A percentile compares a stretch with the other conserved stretches of the same genome.
Conservation (phyloP, 1,139 yeast species). For the Geotrichum europaeum region DNA sequence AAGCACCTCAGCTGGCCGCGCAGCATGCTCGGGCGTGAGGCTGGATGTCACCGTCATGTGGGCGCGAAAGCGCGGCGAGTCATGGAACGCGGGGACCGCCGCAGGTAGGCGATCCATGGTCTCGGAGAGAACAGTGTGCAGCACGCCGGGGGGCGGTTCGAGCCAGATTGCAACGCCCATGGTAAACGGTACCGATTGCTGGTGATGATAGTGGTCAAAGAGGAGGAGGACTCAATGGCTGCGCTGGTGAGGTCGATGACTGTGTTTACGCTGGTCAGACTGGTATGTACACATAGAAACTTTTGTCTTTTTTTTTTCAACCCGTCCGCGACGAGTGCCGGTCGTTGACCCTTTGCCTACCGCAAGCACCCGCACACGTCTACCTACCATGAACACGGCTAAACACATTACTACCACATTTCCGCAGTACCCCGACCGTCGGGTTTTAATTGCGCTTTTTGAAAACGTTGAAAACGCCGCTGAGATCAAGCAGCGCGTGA, state of each 20-base stretch:
- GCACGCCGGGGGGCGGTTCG: background rate
- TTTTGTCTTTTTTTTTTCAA: background rate
- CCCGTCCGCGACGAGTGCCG: background rate
- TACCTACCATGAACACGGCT: slow-evolving; percentile 1
- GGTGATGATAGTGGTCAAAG: background rate
- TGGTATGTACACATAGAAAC: background rate
- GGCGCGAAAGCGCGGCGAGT: slow-evolving; percentile 1
- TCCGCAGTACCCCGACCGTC: slow-evolving; percentile 43
- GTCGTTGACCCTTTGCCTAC: background rate
- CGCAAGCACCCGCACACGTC: background rate
- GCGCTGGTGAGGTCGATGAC: background rate
- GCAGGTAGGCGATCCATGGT: background rate
- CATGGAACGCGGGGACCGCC: background rate
- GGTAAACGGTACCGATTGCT: background rate
- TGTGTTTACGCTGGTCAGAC: background rate
- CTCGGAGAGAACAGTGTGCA: background rate
- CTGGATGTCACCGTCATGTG: slow-evolving; percentile 8
- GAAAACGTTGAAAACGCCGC: slow-evolving; percentile 36
- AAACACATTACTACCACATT: slow-evolving; percentile 22
- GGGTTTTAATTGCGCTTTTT: slow-evolving; percentile 38
- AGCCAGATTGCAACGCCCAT: slow-evolving; percentile 10
- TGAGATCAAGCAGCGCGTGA: slow-evolving; percentile 8
- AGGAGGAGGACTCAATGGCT: too few species aligned
- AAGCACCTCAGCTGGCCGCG: background rate
- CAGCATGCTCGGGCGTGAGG: background rate